Percentiles rank a stretch among this genome's conserved stretches.
These are phyloP conservation scores for Rhodotorula mucilaginosa DNA, from an alignment of 1,284 basidiomycete species.

Conservation along the genomic window DNA sequence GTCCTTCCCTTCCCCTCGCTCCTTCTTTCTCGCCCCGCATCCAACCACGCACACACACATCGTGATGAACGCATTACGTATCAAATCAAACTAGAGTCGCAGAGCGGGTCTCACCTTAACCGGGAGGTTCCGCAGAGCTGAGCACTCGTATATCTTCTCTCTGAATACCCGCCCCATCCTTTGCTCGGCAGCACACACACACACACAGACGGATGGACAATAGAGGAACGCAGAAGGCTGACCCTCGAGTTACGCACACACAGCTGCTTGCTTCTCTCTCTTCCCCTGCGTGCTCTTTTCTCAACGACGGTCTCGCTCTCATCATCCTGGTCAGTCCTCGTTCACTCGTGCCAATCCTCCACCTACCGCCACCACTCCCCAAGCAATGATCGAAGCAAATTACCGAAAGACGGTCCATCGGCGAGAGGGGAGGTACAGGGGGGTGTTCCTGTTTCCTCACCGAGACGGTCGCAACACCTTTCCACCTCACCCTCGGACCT, in stretches of 20 bases:
- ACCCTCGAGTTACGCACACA: not conserved
- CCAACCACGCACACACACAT: not conserved
- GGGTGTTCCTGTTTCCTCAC: not conserved
- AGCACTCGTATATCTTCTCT: constrained; percentile 19
- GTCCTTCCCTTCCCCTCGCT: not conserved
- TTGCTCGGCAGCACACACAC: too few relatives aligned
- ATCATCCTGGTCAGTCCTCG: not conserved
- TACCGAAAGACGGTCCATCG: constrained; percentile 2
- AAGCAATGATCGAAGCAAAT: constrained; percentile 9
- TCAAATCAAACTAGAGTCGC: constrained; percentile 27
- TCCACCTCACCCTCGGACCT: not conserved
- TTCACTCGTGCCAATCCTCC: not conserved
- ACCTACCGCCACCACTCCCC: not conserved
- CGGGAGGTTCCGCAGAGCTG: constrained; percentile 4
- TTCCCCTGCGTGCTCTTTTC: not conserved
- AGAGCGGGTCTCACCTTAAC: constrained; percentile 1
- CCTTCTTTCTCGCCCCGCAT: too few relatives aligned
- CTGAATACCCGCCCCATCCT: not conserved
- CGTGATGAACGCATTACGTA: constrained; percentile 16
- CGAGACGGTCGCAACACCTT: not conserved
- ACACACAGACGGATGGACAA: too few relatives aligned
- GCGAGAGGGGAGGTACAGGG: not conserved
- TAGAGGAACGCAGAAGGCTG: too few relatives aligned
- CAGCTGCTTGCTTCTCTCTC: not conserved
- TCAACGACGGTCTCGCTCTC: not conserved